Conservation (phyloP, 768 basidiomycete species). For the Harrya chromipes region DNA sequence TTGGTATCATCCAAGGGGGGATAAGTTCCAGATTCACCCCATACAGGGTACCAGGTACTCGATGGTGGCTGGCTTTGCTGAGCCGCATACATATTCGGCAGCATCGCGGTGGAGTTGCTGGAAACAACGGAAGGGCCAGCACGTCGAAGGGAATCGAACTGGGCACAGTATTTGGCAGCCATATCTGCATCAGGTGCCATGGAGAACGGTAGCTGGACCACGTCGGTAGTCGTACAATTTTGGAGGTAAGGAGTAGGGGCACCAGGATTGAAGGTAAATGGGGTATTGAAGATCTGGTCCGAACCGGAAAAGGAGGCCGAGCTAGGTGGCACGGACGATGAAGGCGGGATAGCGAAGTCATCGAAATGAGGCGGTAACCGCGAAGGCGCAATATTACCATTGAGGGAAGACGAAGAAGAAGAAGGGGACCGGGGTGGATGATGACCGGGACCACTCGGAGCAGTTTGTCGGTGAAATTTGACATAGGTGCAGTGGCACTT, state of each 20-base stretch:
- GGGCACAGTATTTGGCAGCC: slow-evolving; percentile 44
- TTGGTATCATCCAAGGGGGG: slow-evolving; percentile 30
- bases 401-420: slow-evolving; percentile 31
- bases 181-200: slow-evolving; percentile 37
- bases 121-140: slow-evolving; percentile 19
- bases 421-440: slow-evolving; percentile 34
- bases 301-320: slow-evolving; percentile 13
- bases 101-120: neutral
- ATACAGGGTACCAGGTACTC: slow-evolving; percentile 22
- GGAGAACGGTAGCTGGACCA: slow-evolving; percentile 19
- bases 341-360: slow-evolving; percentile 42
- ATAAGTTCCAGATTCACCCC: slow-evolving; percentile 26
- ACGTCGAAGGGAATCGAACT: slow-evolving; percentile 44
- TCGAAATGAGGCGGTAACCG: slow-evolving; percentile 36
- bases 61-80: slow-evolving; percentile 18
- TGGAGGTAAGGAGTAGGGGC: slow-evolving; percentile 17
- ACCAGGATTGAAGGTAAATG: slow-evolving; percentile 30
- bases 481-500: slow-evolving; percentile 76
- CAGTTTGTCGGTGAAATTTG: slow-evolving; percentile 81
- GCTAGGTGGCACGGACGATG: slow-evolving; percentile 31
- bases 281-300: slow-evolving; percentile 31
- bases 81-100: slow-evolving; percentile 16
- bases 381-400: slow-evolving; percentile 6
- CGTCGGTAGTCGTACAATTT: slow-evolving; percentile 19
- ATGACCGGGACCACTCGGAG: slow-evolving; percentile 74